Evolutionary conservation across 1,284 basidiomycete genomes (phyloP).

Genomic region (Ustanciosporium gigantosporum): DNA sequence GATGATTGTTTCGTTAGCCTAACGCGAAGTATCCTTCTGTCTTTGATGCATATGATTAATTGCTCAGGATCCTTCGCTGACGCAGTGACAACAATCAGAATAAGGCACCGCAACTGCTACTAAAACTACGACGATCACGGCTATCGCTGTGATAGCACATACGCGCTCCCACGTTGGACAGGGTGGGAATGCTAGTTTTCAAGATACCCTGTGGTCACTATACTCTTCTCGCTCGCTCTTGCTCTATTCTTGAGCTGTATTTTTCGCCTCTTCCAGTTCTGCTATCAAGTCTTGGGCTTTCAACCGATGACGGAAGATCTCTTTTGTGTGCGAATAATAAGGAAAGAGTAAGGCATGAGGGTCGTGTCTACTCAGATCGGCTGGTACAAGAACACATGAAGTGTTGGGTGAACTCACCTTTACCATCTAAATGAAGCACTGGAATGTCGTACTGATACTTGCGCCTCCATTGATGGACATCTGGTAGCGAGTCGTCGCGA

Average conservation of each 20-base stretch:
- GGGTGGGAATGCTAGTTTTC: too few species aligned
- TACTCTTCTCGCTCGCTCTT: neutral
- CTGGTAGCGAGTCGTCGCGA: constrained; percentile 42
- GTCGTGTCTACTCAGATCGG: neutral
- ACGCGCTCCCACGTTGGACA: too few species aligned
- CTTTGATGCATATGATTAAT: too few species aligned
- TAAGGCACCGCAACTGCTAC: too few species aligned
- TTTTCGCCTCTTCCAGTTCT: constrained; percentile 2
- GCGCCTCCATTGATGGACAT: constrained; percentile 52
- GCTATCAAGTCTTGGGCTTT: constrained; percentile 15
- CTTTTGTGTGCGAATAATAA: too few species aligned
- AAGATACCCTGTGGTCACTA: too few species aligned
- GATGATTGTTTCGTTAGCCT: neutral
- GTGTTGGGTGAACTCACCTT: constrained; percentile 18
- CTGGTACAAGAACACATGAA: too few species aligned
- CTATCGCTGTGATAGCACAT: too few species aligned
- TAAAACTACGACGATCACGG: too few species aligned
- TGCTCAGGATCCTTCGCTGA: neutral
- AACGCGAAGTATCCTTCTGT: neutral
- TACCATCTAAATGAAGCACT: constrained; percentile 42
- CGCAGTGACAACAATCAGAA: neutral
- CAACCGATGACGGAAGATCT: constrained; percentile 35
- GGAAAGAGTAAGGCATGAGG: neutral
- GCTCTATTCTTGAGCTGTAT: neutral
- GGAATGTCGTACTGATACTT: constrained; percentile 60